Base-by-base conservation (phyloP, 179 eudicot genomes). In the Gypsophila paniculata region DNA sequence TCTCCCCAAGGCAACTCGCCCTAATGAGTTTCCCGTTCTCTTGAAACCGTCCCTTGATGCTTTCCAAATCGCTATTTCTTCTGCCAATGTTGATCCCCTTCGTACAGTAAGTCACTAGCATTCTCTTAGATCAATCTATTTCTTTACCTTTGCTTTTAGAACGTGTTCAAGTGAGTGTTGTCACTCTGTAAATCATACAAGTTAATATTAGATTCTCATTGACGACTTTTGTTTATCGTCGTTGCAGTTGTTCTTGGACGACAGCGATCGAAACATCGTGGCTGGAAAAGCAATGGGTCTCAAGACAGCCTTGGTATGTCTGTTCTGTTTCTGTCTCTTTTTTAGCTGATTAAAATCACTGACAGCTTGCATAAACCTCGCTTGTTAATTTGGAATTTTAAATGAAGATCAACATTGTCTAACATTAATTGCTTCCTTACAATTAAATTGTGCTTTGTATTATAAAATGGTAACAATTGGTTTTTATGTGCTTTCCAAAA, bases 31-130 rank as follows among this genome's bases (percentile, higher is more conserved):
- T 54, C 95, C 93, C 0, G 85, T 93, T 18, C 83, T 93, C 19
- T 74, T 93, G 74, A 93, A 93, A 60, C 98, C 98, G 15, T 91
- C 98, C 0, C 60, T 76, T 57, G 91, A 91, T 4, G 96, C 98
- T 65, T 65, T 93, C 55, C 76, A 73, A 59, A 90, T 91, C 68
- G 98, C 93, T 17, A 69, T 93, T 25, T 77, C 83, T 8, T 86
- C 70, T 17, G 91, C 92, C 1, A 73, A 77, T 55, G 78, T 93
- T 9, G 81, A 84, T 79, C 98, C 98, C 26, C 79, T 74, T 64
- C 90, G 90, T 18, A 91, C 98, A 53, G 98, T 93, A 83, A 4
- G 84, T 14, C 34, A 4, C 34, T 29, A 29, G 34, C 34, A 29
- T 1, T 1, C 34, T 29, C 34, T 29, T 29, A 29, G 1, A 29